Percentiles rank a stretch among this genome's conserved stretches.
phyloP scores from a whole-genome alignment of 352 stramenopile species.

The Nothophytophthora sp. region DNA sequence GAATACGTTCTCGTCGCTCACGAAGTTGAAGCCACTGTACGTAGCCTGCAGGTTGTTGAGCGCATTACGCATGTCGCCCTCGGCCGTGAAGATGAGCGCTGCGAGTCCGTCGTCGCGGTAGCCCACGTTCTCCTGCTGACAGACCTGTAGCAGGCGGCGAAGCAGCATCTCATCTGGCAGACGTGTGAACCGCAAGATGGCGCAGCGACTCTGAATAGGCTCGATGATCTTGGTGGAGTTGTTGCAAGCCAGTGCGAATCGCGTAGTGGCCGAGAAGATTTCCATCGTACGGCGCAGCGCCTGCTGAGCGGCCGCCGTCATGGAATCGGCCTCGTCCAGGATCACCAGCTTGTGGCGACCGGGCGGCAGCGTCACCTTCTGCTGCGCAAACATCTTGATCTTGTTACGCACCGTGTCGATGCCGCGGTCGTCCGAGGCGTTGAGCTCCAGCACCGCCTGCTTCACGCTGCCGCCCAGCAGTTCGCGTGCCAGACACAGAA shows the following conservation, averaged over 20 bases:
- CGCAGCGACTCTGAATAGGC: conserved; percentile 98
- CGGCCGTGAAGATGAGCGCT: conserved; percentile 98
- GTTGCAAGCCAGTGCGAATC: conserved; percentile 99
- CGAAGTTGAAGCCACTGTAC: conserved; percentile 92
- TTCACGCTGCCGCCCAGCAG: conserved; percentile 85
- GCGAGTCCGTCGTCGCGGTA: conserved; percentile 94
- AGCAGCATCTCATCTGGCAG: conserved; percentile 97
- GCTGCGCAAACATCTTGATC: conserved; percentile 99
- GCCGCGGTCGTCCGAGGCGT: conserved; percentile 96
- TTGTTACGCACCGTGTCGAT: conserved; percentile 94
- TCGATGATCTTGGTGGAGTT: conserved; percentile 99
- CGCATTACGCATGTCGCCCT: conserved; percentile 99
- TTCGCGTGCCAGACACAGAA: conserved; percentile 89
- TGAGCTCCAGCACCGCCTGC: conserved; percentile 97
- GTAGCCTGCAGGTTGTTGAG: conserved; percentile 99
- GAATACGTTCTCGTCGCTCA: conserved; percentile 97
- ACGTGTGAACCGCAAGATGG: conserved; percentile 97
- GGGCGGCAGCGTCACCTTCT: conserved; percentile 94
- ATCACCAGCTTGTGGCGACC: conserved; percentile 99
- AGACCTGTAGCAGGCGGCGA: conserved; percentile 93
- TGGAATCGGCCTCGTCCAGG: conserved; percentile 98
- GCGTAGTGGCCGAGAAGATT: conserved; percentile 97
- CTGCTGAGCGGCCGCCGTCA: conserved; percentile 98
- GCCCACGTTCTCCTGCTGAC: conserved; percentile 88
- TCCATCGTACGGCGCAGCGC: conserved; percentile 98